These are phyloP conservation scores for Aspergillus nomiae DNA, from an alignment of 2,329 filamentous ascomycete species.

Conservation along the genomic window DNA sequence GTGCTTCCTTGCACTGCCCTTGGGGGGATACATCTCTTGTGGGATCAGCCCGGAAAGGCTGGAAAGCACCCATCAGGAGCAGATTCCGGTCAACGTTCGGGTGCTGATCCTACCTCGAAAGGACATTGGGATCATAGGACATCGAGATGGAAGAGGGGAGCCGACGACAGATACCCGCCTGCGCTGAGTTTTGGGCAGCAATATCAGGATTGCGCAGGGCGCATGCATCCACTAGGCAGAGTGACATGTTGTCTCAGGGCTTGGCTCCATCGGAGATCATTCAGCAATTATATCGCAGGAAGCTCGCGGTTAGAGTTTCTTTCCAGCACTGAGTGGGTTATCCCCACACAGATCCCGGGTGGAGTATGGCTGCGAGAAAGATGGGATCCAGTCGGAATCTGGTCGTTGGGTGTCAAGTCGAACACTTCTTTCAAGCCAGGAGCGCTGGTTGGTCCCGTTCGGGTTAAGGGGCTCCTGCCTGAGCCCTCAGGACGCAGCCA, in stretches of 20 bases:
- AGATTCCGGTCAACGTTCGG: constrained; percentile 15
- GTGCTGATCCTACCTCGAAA: constrained; percentile 23
- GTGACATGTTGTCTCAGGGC: constrained; percentile 14
- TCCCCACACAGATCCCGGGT: constrained; percentile 6
- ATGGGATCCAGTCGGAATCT: neutral
- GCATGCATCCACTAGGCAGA: constrained; percentile 21
- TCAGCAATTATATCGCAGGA: constrained; percentile 7
- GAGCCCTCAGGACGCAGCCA: neutral
- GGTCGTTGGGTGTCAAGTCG: neutral
- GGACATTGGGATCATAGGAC: constrained; percentile 16
- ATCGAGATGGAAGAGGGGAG: constrained; percentile 1
- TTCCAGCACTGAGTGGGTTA: constrained; percentile 1
- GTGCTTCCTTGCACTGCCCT: neutral
- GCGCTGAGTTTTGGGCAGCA: constrained; percentile 28
- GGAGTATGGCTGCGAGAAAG: constrained; percentile 7
- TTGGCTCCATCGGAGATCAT: constrained; percentile 16
- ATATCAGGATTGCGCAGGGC: constrained; percentile 22
- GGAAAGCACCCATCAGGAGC: constrained; percentile 15
- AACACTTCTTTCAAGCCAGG: neutral
- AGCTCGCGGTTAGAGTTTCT: constrained; percentile 5
- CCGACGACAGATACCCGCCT: constrained; percentile 13
- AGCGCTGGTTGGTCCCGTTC: neutral
- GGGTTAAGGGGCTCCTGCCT: constrained; percentile 7
- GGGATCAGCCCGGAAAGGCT: constrained; percentile 19
- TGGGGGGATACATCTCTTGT: constrained; percentile 8